Evolutionary conservation across 768 basidiomycete genomes (phyloP), one percentile per base, ranked within the genome.

Genomic region (Ephemerocybe angulata): DNA sequence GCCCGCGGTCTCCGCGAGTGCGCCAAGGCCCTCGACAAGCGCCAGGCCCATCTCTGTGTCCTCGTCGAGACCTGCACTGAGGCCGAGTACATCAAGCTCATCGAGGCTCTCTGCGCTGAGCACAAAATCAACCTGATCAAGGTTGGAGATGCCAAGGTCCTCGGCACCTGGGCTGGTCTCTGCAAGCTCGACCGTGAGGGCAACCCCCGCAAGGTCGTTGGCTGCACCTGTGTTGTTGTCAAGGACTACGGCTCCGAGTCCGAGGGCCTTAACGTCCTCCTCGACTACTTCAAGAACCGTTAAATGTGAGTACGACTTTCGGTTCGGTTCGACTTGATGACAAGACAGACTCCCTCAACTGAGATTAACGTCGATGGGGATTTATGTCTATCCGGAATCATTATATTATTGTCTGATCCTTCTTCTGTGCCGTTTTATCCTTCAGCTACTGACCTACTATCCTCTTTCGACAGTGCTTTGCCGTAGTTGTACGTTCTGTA

Each of bases 121-220:
- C 95, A 98, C 86, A 96, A 95, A 76, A 98, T 98, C 79, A 93
- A 94, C 81, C 79, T 99, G 61, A 98, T 99, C 91, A 98, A 98
- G 79, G 92, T 95, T 62, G 91, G 91, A 65, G 96, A 98, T 73
- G 89, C 93, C 68, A 99, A 99, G 78, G 85, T 96, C 62, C 89
- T 99, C 67, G 96, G 96, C 31, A 92, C 89, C 63, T 98, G 96
- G 96, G 94, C 93, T 64, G 95, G 96, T 68, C 84, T 99, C 59
- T 98, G 96, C 88, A 99, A 99, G 83, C 95, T 98, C 72, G 96
- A 99, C 79, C 86, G 93, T 67, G 96, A 98, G 79, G 96, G 96
- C 62, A 98, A 97, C 78, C 90, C 96, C 46, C 83, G 96, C 71
- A 98, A 98, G 82, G 79, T 98, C 67, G 92, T 94, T 51, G 87